Base-by-base conservation (phyloP, 768 basidiomycete species). In the Pleurotus sapidus region DNA sequence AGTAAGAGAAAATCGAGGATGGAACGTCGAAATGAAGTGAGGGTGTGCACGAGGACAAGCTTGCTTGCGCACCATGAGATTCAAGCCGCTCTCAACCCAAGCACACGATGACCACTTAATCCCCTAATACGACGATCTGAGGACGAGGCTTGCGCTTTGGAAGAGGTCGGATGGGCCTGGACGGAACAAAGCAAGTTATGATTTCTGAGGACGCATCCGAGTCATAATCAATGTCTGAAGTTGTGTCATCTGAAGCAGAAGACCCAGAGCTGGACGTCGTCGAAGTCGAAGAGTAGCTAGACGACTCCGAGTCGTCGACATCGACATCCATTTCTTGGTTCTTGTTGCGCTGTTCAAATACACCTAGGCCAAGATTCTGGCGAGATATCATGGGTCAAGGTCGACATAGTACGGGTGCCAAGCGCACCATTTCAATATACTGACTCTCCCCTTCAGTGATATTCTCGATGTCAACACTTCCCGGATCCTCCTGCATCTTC, bases 381-480 rank as follows among this genome's bases (percentile, higher is more conserved):
- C 5, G 24, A 47, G 43, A 17, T 8, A 11, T 46, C 45, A 56
- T 48, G 60, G 57, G 24, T 37, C 27, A 8, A 24, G 2, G 18
- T 12, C 3, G 49, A 46, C 1, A 30, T 30, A 42, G 23, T 15
- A 1, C 54, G 18, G 57, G 18, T 45, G 50, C 17, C 46, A 45
- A 15, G 64, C 71, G 49, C 61, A 84, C 87, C 86, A 89, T 88
- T 67, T 89, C 81, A 61, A 90, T 85, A 65, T 87, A 82, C 57
- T 70, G 76, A 1, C 74, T 75, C 50, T 73, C 74, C n/a, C 72
- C 72, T 18, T 72, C 74, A 5, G 72, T 70, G 20, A 90, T 62
- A 57, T 86, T 76, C 67, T 91, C 89, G 40, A 91, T 88, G 63
- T 90, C 83, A n/a, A 90, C 72, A 61, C 83, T 86, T 15, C 67